A percentile compares a stretch with the other conserved stretches of the same genome.
phyloP scores from a whole-genome alignment of 805 yeast genomes.

The Candida takata region DNA sequence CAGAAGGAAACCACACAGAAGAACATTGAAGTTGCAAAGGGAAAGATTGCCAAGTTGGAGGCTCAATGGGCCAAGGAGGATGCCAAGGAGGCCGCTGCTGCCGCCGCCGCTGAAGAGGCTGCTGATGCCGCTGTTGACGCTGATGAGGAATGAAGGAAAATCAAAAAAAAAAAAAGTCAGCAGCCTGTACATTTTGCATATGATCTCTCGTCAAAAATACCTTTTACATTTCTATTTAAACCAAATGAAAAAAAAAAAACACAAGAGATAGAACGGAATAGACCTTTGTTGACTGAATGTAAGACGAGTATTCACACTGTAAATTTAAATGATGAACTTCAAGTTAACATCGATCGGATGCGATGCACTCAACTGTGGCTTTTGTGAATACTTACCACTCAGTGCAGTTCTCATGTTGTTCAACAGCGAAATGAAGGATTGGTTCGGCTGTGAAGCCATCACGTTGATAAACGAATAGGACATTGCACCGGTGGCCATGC shows the following conservation, averaged over 20 bases:
- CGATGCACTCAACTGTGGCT: constrained; percentile 63
- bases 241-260: no score
- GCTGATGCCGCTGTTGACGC: constrained; percentile 10
- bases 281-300: no score
- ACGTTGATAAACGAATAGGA: constrained; percentile 62
- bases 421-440: constrained; percentile 52
- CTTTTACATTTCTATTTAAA: no score
- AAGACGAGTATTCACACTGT: no score
- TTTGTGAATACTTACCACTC: constrained; percentile 55
- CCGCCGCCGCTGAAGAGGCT: constrained; percentile 10
- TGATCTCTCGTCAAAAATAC: no score
- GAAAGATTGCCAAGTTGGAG: constrained; percentile 64
- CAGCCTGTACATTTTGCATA: no score
- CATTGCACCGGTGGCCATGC: constrained; percentile 69
- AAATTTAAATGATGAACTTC: constrained; percentile 27
- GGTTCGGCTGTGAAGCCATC: constrained; percentile 45
- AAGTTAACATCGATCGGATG: constrained; percentile 58
- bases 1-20: constrained; percentile 78
- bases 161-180: no score
- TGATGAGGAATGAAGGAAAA: constrained; percentile 8
- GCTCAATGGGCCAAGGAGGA: constrained; percentile 42
- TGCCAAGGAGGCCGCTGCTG: constrained; percentile 26
- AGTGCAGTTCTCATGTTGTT: constrained; percentile 56
- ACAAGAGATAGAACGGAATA: no score
- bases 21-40: constrained; percentile 70